Conservation (phyloP, 2,329 filamentous ascomycete genomes). For the Neonectria hederae region DNA sequence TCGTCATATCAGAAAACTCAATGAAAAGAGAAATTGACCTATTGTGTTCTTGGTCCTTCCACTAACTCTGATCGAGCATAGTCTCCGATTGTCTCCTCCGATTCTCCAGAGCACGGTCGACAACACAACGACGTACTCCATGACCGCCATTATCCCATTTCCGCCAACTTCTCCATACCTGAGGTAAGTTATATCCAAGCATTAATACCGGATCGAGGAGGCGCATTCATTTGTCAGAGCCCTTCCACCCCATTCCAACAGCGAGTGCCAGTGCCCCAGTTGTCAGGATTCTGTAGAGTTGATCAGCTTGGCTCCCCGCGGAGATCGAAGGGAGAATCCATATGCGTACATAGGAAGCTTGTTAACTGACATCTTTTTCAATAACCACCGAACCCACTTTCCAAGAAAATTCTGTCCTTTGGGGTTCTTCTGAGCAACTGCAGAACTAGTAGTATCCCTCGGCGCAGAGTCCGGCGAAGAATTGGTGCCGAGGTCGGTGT, state of each 20-base stretch:
- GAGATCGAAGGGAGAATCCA: neutral
- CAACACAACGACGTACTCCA: neutral
- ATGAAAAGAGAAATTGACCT: neutral
- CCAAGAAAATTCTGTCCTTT: neutral
- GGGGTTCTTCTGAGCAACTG: neutral
- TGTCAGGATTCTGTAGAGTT: slow-evolving; percentile 34
- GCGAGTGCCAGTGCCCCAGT: slow-evolving; percentile 39
- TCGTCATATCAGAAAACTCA: neutral
- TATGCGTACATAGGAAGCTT: slow-evolving; percentile 35
- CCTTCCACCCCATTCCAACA: slow-evolving; percentile 41
- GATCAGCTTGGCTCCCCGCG: slow-evolving; percentile 17
- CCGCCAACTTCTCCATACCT: slow-evolving; percentile 7
- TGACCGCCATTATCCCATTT: neutral
- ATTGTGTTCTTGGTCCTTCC: neutral
- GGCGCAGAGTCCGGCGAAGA: neutral
- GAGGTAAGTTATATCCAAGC: slow-evolving; percentile 20
- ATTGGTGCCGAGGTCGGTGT: neutral
- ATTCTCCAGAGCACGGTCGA: neutral
- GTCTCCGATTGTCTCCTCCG: neutral
- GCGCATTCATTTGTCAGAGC: slow-evolving; percentile 27
- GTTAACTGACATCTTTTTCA: slow-evolving; percentile 1
- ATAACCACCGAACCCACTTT: neutral
- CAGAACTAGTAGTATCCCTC: neutral
- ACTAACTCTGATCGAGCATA: neutral
- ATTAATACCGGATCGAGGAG: neutral